These are phyloP conservation scores for Cystobasidiaceae sp. DNA, from an alignment of 1,284 basidiomycete species.

Conservation along the genomic window DNA sequence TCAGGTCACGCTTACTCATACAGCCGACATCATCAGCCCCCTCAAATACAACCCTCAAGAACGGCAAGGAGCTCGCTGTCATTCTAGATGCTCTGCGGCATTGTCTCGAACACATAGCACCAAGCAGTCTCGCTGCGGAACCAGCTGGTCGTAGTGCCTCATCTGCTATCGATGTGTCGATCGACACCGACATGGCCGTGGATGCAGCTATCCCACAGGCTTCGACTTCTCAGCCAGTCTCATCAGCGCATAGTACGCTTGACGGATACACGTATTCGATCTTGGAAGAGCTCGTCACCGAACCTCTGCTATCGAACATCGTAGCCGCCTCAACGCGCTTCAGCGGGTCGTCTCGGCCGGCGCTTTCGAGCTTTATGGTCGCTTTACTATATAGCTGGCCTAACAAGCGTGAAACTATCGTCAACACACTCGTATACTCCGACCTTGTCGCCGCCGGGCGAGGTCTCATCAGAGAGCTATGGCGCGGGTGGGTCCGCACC, in stretches of 20 bases:
- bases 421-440: constrained; percentile 48
- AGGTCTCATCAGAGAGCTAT: constrained; percentile 67
- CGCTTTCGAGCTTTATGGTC: constrained; percentile 55
- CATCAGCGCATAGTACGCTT: constrained; percentile 48
- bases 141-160: constrained; percentile 31
- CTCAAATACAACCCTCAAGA: constrained; percentile 53
- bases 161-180: constrained; percentile 40
- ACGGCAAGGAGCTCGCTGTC: constrained; percentile 51
- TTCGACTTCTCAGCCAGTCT: constrained; percentile 49
- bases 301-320: constrained; percentile 55
- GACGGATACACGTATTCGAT: constrained; percentile 58
- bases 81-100: constrained; percentile 57
- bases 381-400: constrained; percentile 59
- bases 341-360: constrained; percentile 49
- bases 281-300: constrained; percentile 53
- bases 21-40: constrained; percentile 46
- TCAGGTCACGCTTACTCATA: constrained; percentile 44
- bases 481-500: constrained; percentile 60
- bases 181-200: constrained; percentile 43
- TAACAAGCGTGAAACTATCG: constrained; percentile 51
- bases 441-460: constrained; percentile 48
- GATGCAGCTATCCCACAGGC: constrained; percentile 54
- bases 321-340: constrained; percentile 43
- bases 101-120: constrained; percentile 57
- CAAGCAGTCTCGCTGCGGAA: constrained; percentile 47